Base-by-base conservation (phyloP, 2,329 filamentous ascomycete species). In the Penicillium brasilianum region DNA sequence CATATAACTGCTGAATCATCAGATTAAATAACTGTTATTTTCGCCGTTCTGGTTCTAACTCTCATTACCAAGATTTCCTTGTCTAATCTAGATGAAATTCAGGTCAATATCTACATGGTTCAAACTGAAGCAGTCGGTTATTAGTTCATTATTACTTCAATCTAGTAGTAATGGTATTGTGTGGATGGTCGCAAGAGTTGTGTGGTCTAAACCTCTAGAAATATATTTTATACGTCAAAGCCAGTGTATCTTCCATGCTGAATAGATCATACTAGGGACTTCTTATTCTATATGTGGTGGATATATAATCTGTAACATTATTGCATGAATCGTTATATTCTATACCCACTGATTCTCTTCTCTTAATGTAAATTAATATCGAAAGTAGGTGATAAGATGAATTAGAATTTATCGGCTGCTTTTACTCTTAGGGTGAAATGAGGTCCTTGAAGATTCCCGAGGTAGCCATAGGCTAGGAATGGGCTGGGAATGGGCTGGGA, bases 251-350 rank as follows among this genome's bases (percentile, higher is more conserved):
- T 48, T 48, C 10, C 1, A 48, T 28, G 7, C 20, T 48, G 20
- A 48, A 48, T 10, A 48, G 11, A 48, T 48, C 4, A 48, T 28
- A 48, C 22, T 48, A 48, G 44, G 20, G 20, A 48, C 44, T 28
- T 48, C 44, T 48, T 48, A 28, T 48, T 48, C 44, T 48, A 28
- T 4, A 48, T 48, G 11, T 10, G 1, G 8, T 48, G 20, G 44
- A 48, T 13, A 48, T 48, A 48, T 8, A 48, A 48, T 48, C 18
- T 48, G 44, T 48, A 48, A 28, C 9, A 48, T 13, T 48, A 48
- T 28, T 48, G 6, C 20, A 48, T 9, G 8, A 41, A 41, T 1
- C n/a, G 37, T 41, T 41, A 41, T 41, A 41, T 41, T 41, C 37
- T 41, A 41, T 4, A 48, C 16, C 16, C 2, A 48, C 11, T 48